A percentile compares a stretch with the other conserved stretches of the same genome.
These are phyloP conservation scores for Fusarium virguliforme DNA, from an alignment of 2,329 filamentous ascomycete genomes.

Conservation along the genomic window DNA sequence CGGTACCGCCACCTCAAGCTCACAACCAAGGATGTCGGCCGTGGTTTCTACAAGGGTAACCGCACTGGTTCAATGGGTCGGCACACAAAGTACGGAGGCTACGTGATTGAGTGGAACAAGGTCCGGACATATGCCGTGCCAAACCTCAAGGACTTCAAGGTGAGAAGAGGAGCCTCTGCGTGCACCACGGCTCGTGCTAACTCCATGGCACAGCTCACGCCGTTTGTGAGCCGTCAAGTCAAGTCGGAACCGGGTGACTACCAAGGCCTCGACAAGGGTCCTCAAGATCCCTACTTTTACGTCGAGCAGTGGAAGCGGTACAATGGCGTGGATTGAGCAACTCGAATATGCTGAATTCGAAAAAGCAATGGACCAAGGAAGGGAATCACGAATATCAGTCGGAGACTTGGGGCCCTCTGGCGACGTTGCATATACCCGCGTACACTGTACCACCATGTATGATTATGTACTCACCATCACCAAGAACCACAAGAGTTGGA, in stretches of 20 bases:
- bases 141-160: constrained; percentile 79
- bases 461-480: constrained; percentile 45
- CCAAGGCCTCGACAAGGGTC: constrained; percentile 67
- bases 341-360: neutral
- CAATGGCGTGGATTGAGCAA: constrained; percentile 72
- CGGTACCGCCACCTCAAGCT: constrained; percentile 83
- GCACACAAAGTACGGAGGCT: constrained; percentile 88
- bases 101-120: constrained; percentile 86
- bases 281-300: constrained; percentile 74
- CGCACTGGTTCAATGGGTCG: constrained; percentile 88
- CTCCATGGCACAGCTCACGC: constrained; percentile 74
- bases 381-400: constrained; percentile 17
- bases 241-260: constrained; percentile 69
- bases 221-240: constrained; percentile 80
- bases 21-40: constrained; percentile 93
- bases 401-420: constrained; percentile 41
- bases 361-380: constrained; percentile 8
- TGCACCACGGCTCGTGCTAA: constrained; percentile 33
- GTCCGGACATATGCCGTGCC: constrained; percentile 93
- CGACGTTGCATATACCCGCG: constrained; percentile 53
- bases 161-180: constrained; percentile 57
- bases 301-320: constrained; percentile 77
- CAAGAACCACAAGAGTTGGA: constrained; percentile 33
- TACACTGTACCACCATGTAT: constrained; percentile 54
- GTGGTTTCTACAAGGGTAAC: constrained; percentile 98